Evolutionary conservation across 2,329 filamentous ascomycete species (phyloP).

Genomic region (Neurospora crassa): DNA sequence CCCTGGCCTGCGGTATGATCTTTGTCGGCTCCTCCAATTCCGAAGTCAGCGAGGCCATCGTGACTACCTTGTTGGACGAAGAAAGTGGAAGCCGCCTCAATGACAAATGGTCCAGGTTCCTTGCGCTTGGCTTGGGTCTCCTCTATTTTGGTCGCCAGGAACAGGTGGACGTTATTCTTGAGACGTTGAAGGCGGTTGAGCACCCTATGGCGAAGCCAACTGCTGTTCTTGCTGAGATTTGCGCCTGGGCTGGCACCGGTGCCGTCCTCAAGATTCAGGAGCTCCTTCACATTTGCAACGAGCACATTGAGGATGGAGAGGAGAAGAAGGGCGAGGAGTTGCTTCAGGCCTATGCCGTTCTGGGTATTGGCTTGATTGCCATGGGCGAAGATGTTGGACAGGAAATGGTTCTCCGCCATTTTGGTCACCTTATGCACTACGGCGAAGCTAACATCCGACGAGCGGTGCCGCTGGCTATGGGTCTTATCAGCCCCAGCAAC

Average conservation of each 20-base stretch:
- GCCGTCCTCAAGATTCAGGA: slow-evolving; percentile 96
- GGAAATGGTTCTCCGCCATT: slow-evolving; percentile 96
- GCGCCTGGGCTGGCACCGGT: slow-evolving; percentile 95
- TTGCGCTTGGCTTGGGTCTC: slow-evolving; percentile 85
- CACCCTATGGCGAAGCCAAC: slow-evolving; percentile 97
- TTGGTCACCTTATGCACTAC: slow-evolving; percentile 98
- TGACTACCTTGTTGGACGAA: slow-evolving; percentile 87
- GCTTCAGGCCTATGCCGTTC: slow-evolving; percentile 88
- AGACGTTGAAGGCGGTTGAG: slow-evolving; percentile 93
- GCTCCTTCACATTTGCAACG: slow-evolving; percentile 94
- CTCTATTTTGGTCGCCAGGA: slow-evolving; percentile 96
- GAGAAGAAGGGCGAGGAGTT: slow-evolving; percentile 94
- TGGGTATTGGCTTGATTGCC: slow-evolving; percentile 85
- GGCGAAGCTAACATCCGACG: slow-evolving; percentile 95
- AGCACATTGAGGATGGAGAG: slow-evolving; percentile 88
- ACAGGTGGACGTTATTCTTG: slow-evolving; percentile 95
- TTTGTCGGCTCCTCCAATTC: slow-evolving; percentile 89
- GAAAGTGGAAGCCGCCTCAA: slow-evolving; percentile 84
- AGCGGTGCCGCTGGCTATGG: slow-evolving; percentile 93
- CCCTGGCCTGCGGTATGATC: slow-evolving; percentile 78
- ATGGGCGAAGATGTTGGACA: slow-evolving; percentile 99
- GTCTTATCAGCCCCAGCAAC: slow-evolving; percentile 91
- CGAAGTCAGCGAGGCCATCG: slow-evolving; percentile 84
- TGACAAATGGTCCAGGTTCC: slow-evolving; percentile 97
- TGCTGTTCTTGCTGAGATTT: slow-evolving; percentile 87